A percentile compares a stretch with the other conserved stretches of the same genome.
Evolutionary conservation across 768 basidiomycete genomes (phyloP).

Genomic region (Trametes punicea): DNA sequence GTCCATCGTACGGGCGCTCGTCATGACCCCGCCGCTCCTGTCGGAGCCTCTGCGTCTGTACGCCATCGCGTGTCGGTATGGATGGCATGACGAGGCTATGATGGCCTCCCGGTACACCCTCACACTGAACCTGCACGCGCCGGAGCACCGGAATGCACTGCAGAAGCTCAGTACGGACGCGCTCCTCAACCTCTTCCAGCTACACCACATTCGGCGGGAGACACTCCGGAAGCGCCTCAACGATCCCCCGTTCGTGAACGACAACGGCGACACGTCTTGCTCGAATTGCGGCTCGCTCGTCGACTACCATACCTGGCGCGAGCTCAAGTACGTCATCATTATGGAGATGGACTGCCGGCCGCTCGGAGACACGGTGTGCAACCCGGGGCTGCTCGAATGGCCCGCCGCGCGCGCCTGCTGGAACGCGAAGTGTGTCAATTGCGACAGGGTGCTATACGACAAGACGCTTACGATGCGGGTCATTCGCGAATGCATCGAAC

Average conservation of each 20-base stretch:
- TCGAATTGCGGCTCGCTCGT: conserved; percentile 46
- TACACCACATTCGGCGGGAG: conserved; percentile 54
- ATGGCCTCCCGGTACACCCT: conserved; percentile 54
- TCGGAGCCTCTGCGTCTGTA: conserved; percentile 28
- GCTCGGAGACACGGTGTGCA: conserved; percentile 53
- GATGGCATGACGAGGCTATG: conserved; percentile 55
- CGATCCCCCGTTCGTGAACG: conserved; percentile 55
- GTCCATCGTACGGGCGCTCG: conserved; percentile 56
- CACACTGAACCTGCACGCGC: conserved; percentile 47
- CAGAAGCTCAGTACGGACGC: conserved; percentile 46
- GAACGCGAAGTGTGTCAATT: conserved; percentile 53
- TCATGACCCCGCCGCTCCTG: conserved; percentile 49
- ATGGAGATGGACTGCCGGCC: conserved; percentile 58
- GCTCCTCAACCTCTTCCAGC: conserved; percentile 50
- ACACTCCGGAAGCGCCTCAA: conserved; percentile 47
- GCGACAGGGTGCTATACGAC: conserved; percentile 53
- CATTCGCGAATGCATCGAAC: conserved; percentile 52
- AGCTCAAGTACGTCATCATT: conserved; percentile 55
- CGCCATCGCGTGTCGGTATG: conserved; percentile 43
- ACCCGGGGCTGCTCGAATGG: conserved; percentile 50
- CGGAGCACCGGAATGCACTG: conserved; percentile 43
- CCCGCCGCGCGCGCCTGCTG: conserved; percentile 59
- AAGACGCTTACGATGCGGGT: conserved; percentile 50
- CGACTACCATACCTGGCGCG: conserved; percentile 62
- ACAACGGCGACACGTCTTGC: conserved; percentile 49